Percentiles rank a stretch among this genome's conserved stretches.
phyloP scores from a whole-genome alignment of 495 filamentous ascomycete species.

The Penicillium goetzii region DNA sequence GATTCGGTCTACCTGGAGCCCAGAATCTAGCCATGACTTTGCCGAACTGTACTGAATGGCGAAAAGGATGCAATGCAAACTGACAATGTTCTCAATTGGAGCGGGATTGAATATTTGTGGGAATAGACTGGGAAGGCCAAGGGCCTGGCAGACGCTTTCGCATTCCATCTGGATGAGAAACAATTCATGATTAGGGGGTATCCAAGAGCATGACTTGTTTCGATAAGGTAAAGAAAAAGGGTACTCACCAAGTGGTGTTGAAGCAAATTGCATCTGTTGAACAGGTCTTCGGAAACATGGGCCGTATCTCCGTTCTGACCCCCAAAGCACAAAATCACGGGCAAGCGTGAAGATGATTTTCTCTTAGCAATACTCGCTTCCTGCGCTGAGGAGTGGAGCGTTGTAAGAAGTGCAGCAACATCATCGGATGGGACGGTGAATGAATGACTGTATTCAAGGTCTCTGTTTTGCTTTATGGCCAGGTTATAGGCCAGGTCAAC shows the following conservation, averaged over 20 bases:
- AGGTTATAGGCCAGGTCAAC: not conserved
- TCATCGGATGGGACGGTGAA: not conserved
- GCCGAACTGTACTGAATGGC: not conserved
- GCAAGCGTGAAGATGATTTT: not conserved
- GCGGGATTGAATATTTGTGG: not conserved
- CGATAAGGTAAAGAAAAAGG: not conserved
- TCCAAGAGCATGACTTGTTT: not conserved
- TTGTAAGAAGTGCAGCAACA: not conserved
- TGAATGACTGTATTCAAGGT: not conserved
- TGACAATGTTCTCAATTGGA: not conserved
- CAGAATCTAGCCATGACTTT: not conserved
- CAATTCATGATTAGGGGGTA: not conserved
- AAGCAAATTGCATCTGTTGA: slow-evolving; percentile 31
- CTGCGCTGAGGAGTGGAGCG: not conserved
- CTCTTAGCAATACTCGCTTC: not conserved
- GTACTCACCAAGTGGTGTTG: slow-evolving; percentile 28
- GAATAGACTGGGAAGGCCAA: not conserved
- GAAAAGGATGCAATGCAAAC: not conserved
- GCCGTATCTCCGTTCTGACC: slow-evolving; percentile 35
- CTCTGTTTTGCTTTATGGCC: not conserved
- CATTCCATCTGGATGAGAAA: not conserved
- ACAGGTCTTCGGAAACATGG: slow-evolving; percentile 31
- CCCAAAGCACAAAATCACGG: slow-evolving; percentile 37
- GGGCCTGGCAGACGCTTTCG: not conserved
- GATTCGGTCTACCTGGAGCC: not conserved